Conservation (phyloP, 129 eudicot genomes). For the Heracleum sosnowskyi region DNA sequence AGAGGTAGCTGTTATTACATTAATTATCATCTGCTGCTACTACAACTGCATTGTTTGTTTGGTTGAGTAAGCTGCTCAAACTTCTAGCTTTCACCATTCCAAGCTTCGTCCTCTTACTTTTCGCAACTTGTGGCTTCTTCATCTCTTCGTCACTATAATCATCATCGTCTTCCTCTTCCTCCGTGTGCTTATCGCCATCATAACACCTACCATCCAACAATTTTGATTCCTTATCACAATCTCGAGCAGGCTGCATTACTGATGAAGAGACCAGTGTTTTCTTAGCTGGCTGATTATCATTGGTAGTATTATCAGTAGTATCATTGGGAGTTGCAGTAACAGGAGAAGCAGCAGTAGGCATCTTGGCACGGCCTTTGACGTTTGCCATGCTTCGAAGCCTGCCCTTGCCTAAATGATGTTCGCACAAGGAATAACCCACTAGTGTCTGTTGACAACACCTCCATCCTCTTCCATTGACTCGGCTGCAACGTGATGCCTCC, state of each 20-base stretch:
- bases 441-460: constrained; percentile 79
- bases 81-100: constrained; percentile 81
- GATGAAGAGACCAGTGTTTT: background rate
- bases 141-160: constrained; percentile 15
- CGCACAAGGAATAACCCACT: constrained; percentile 78
- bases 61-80: constrained; percentile 67
- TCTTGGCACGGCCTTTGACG: constrained; percentile 16
- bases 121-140: constrained; percentile 17
- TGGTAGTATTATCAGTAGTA: background rate
- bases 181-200: background rate
- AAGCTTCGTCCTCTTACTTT: constrained; percentile 29
- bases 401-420: constrained; percentile 90
- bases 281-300: background rate
- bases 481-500: constrained; percentile 91
- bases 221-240: background rate
- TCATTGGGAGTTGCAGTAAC: background rate
- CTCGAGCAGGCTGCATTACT: background rate
- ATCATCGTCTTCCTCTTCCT: constrained; percentile 17
- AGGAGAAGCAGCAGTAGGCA: background rate
- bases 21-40: constrained; percentile 3
- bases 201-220: background rate
- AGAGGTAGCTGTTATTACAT: background rate
- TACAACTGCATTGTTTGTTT: constrained; percentile 24
- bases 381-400: constrained; percentile 53
- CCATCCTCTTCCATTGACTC: constrained; percentile 95